Evolutionary conservation across 2,329 filamentous ascomycete genomes (phyloP).

Genomic region (Rhexocercosporidium sp.): DNA sequence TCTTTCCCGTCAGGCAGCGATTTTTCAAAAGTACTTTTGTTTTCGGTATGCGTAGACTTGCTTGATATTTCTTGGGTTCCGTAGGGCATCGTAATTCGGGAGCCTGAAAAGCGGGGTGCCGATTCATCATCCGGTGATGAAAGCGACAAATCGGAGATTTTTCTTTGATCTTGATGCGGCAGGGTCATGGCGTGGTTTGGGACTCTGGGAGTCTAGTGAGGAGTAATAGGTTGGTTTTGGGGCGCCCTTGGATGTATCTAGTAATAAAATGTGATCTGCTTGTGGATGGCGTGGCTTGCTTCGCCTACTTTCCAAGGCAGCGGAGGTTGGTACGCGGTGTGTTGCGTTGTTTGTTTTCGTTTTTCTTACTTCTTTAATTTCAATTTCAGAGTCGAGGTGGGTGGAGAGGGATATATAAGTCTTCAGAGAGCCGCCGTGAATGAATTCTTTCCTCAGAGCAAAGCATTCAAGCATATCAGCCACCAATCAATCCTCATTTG

Average conservation of each 20-base stretch:
- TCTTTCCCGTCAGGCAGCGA: not conserved
- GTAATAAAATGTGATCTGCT: no score
- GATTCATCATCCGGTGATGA: not conserved
- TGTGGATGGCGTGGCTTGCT: not conserved
- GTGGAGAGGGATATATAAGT: not conserved
- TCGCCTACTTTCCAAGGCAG: not conserved
- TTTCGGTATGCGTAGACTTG: not conserved
- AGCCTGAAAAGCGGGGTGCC: not conserved
- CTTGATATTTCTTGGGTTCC: no score
- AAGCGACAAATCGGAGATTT: not conserved
- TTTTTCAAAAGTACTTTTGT: not conserved
- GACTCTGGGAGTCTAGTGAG: no score
- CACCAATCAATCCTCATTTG: not conserved
- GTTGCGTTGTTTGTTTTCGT: not conserved
- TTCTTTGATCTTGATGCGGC: not conserved
- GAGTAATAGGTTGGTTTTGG: not conserved
- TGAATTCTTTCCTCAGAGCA: not conserved
- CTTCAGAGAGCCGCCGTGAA: not conserved
- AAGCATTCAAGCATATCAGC: not conserved
- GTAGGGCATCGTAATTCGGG: conserved; percentile 1
- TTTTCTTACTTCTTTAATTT: not conserved
- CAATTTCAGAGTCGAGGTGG: not conserved
- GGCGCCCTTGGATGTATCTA: not conserved
- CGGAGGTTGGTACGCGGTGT: not conserved
- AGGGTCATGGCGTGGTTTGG: no score